phyloP scores from a whole-genome alignment of 495 filamentous ascomycete genomes.

The Saxophila tyrrhenica region DNA sequence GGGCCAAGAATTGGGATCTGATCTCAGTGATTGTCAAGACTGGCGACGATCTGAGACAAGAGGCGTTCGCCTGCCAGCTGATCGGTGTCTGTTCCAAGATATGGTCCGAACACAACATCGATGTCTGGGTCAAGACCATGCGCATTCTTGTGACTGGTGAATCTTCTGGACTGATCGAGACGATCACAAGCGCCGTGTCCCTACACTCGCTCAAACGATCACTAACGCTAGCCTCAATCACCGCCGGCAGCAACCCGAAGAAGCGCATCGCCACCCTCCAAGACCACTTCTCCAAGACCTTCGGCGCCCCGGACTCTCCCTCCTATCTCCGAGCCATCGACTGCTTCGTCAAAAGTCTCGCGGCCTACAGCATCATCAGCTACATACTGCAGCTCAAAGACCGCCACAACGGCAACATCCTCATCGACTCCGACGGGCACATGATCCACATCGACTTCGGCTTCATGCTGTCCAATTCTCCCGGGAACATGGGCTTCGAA shows the following conservation, averaged over 20 bases:
- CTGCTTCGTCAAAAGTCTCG: slow-evolving; percentile 58
- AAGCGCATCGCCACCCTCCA: slow-evolving; percentile 58
- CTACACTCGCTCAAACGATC: slow-evolving; percentile 65
- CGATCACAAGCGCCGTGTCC: slow-evolving; percentile 68
- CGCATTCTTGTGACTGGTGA: slow-evolving; percentile 69
- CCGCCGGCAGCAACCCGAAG: slow-evolving; percentile 52
- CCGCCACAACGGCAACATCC: slow-evolving; percentile 69
- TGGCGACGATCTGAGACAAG: slow-evolving; percentile 62
- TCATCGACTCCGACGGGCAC: slow-evolving; percentile 68
- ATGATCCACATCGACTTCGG: slow-evolving; percentile 77
- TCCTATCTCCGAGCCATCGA: slow-evolving; percentile 53
- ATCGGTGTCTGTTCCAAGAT: slow-evolving; percentile 65
- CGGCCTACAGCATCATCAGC: slow-evolving; percentile 64
- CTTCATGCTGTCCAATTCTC: slow-evolving; percentile 72
- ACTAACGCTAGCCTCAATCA: slow-evolving; percentile 55
- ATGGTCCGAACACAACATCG: slow-evolving; percentile 56
- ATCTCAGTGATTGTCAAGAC: slow-evolving; percentile 73
- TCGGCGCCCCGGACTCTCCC: slow-evolving; percentile 50
- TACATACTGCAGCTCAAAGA: slow-evolving; percentile 70
- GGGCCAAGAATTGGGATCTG: slow-evolving; percentile 72
- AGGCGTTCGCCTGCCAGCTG: slow-evolving; percentile 68
- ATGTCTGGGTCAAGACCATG: slow-evolving; percentile 74
- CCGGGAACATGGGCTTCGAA: slow-evolving; percentile 64
- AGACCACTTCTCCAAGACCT: slow-evolving; percentile 66
- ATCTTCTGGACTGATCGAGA: slow-evolving; percentile 66